Evolutionary conservation across 345 rosid species (phyloP), one percentile per base, ranked within the genome.

Genomic region (Chamaenerion angustifolium): DNA sequence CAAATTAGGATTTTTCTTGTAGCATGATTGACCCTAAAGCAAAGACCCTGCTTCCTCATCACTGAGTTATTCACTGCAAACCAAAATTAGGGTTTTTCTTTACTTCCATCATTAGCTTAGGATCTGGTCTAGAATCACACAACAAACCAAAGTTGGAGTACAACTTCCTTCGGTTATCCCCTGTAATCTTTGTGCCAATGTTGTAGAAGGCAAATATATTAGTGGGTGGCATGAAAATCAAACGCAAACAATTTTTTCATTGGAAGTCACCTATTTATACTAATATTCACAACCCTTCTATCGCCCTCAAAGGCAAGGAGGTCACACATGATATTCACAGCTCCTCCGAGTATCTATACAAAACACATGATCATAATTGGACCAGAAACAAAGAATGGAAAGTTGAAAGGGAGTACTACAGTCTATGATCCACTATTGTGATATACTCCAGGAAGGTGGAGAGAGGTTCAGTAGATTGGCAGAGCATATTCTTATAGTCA

Each of bases 221-320:
- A 46, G 48, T 46, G 18, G 21, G 27, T 23, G 27, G 27, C 5
- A 23, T 23, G 5, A 23, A 23, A 23, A 23, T 23, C 27, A 23
- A 5, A 45, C 37, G 11, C 0, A 42, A 12, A 14, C 50, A 35
- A 8, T 43, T 40, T 18, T 21, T 46, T 12, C 44, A 16, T 16
- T 42, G 19, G 0, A 27, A 15, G n/a, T 49, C 60, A 87, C 98
- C 96, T 92, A 41, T 92, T 92, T 64, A 92, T n/a, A n/a, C n/a
- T n/a, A n/a, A n/a, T n/a, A n/a, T n/a, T n/a, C n/a, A n/a, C n/a
- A n/a, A n/a, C n/a, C 65, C 98, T 87, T 68, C 96, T 76, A 56
- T 87, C 98, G 31, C 95, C 98, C 71, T 92, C 98, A 64, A 92
- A 92, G 40, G 98, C 73, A 46, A 92, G 73, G 52, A 92, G 98